A percentile compares a stretch with the other conserved stretches of the same genome.
Evolutionary conservation across 768 basidiomycete species (phyloP).

Genomic region (Mycena haematopus): DNA sequence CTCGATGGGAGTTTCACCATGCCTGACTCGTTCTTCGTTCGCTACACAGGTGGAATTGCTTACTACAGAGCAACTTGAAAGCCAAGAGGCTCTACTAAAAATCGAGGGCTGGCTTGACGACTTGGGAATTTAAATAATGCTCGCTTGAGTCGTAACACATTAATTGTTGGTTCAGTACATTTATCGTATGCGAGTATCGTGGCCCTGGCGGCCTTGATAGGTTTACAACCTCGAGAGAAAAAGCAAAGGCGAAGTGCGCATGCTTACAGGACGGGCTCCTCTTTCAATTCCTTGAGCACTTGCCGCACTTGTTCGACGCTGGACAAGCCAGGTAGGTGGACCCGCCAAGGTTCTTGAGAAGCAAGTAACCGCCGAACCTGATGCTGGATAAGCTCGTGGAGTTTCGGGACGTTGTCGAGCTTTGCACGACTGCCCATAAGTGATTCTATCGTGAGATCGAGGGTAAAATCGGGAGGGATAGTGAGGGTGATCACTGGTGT

Average conservation of each 20-base stretch:
- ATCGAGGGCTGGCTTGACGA: slow-evolving; percentile 64
- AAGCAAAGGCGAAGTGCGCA: background rate
- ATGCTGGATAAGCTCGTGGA: slow-evolving; percentile 91
- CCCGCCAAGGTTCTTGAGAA: slow-evolving; percentile 66
- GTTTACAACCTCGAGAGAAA: slow-evolving; percentile 8
- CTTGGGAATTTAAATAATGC: slow-evolving; percentile 39
- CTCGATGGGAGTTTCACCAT: background rate
- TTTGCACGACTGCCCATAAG: slow-evolving; percentile 97
- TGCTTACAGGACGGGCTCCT: slow-evolving; percentile 31
- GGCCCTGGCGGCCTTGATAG: slow-evolving; percentile 22
- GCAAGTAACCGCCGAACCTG: slow-evolving; percentile 76
- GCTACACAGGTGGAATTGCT: slow-evolving; percentile 44
- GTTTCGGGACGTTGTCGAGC: slow-evolving; percentile 94
- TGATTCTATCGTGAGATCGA: slow-evolving; percentile 87
- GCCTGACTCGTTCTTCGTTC: background rate
- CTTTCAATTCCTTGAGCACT: slow-evolving; percentile 44
- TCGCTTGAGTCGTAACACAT: background rate
- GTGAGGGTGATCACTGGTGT: slow-evolving; percentile 72
- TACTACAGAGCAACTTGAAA: slow-evolving; percentile 42
- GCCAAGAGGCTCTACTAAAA: slow-evolving; percentile 44
- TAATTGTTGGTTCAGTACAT: slow-evolving; percentile 12
- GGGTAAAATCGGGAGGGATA: slow-evolving; percentile 85
- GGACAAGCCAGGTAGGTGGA: slow-evolving; percentile 70
- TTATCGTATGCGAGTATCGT: background rate
- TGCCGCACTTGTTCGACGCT: slow-evolving; percentile 41